Evolutionary conservation across 768 basidiomycete species (phyloP), one percentile per base, ranked within the genome.

Genomic region (Podaxis mareebaensis): DNA sequence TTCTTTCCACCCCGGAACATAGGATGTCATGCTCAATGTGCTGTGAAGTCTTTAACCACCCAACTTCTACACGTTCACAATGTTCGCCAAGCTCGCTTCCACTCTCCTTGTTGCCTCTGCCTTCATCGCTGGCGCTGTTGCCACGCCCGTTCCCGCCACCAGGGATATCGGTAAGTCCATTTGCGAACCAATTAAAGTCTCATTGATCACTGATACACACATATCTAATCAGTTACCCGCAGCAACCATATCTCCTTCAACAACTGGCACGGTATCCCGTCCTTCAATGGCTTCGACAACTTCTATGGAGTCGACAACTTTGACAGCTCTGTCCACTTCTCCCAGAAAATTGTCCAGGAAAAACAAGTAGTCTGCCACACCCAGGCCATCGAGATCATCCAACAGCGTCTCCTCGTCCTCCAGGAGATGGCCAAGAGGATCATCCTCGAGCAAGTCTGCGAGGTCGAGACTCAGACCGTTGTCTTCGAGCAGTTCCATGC

Each of bases 391-490:
- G 68, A 69, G 54, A 72, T 78, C 62, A 48, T 78, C 60, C 72
- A 75, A 62, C 80, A 83, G 63, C 74, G 76, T 6, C 75, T 82
- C 33, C 72, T 77, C 44, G 74, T 83, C 58, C 72, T 82, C 40
- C 76, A 77, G 58, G 77, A 78, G 68, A 69, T 75, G 64, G 72
- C 75, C 17, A 78, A 77, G 68, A 70, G 73, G 69, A 68, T 75
- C 52, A 73, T 76, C 64, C 67, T 70, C 13, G 68, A 75, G 55
- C 71, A 71, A 61, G 65, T 75, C 63, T 77, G 76, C 69, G 75
- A 76, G 36, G 75, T 77, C 13, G 75, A 77, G 64, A 73, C 74
- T 8, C 77, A 78, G 66, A 70, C 71, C 52, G 67, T 77, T 54
- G 67, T 77, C 51, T 73, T 77, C 54, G 72, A 77, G 66, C 77